Base-by-base conservation (phyloP, 768 basidiomycete genomes). In the Terana coerulea region DNA sequence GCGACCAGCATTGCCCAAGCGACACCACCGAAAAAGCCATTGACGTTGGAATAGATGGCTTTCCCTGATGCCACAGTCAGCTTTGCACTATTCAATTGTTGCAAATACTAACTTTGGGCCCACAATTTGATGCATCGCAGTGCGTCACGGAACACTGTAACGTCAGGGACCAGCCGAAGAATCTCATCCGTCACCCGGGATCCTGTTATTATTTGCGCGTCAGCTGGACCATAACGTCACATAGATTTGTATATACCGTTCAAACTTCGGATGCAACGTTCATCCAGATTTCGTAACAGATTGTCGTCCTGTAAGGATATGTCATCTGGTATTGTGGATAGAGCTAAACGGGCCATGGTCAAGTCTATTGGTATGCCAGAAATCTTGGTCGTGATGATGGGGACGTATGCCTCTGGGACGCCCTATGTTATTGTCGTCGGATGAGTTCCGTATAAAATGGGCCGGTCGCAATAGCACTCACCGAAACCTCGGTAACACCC, bases 1-100 rank as follows among this genome's bases (percentile, higher is more conserved):
- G 97, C 97, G n/a, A 98, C 95, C 34, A 98, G 81, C 76, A 98
- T 89, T 3, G 95, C 91, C 97, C 97, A 99, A 25, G 95, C 95
- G 1, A 98, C 95, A 63, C 97, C 97, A 51, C 97, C 97, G 28
- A 95, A 79, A 68, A 98, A 99, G 17, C 95, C 97, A 61, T 93
- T 93, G 10, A 98, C 92, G 67, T 99, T 99, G 0, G 94, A 95
- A 69, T 98, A 98, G 54, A 99, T 95, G 22, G 95, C 97, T 71
- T 94, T 79, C 60, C 85, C 95, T 98, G 62, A 35, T 24, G 26
- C n/a, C 37, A 37, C 31, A 35, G 36, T 31, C 54, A 30, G 12
- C 25, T 29, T n/a, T 8, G 39, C 15, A 41, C 28, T 21, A n/a
- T n/a, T 37, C 42, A 15, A 5, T 36, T 45, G 26, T 30, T 30